Evolutionary conservation across 2,329 filamentous ascomycete species (phyloP), one percentile per base, ranked within the genome.

Genomic region (Boeremia exigua): DNA sequence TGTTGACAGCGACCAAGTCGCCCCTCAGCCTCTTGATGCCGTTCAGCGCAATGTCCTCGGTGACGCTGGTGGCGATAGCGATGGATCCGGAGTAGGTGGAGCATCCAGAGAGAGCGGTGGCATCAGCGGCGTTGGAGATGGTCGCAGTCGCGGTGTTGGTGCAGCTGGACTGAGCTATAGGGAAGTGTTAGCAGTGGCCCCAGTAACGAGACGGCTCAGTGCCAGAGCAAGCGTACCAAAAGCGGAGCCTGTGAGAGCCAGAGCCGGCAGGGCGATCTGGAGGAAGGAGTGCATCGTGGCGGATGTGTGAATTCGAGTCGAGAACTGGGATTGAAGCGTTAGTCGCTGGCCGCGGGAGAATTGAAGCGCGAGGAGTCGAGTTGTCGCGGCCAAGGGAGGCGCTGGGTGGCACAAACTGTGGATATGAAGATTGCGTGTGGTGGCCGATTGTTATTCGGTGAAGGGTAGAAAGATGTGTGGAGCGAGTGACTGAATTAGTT

Each of bases 1-100:
- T 84, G 68, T 80, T 79, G 51, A 76, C 74, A 67, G 77, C 78
- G 44, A 75, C 77, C 51, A 89, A 75, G 67, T 80, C 79, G 68
- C 85, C 84, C 14, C 77, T 79, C 78, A 91, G 89, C 57, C 78
- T 67, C 73, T 84, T 77, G 40, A 84, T 82, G 53, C 88, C 87
- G 68, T 84, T 79, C 62, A 97, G 77, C 50, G 79, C 77, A 64
- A 96, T 82, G 59, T 77, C 75, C 42, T 84, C 84, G 47, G 81
- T 77, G 34, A 86, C 82, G 47, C 75, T 72, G 33, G 81, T 79
- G 59, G 81, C 82, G 62, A 96, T 82, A 60, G 85, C 82, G 59
- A 96, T 80, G 73, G 84, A 82, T 69, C 89, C 92, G 47, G 84
- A 78, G 72, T 91, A 83, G 52, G 84, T 89, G n/a, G 78, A 73